These are phyloP conservation scores for Oryza rufipogon DNA, from an alignment of 176 grass and related monocot genomes.

Conservation along the genomic window DNA sequence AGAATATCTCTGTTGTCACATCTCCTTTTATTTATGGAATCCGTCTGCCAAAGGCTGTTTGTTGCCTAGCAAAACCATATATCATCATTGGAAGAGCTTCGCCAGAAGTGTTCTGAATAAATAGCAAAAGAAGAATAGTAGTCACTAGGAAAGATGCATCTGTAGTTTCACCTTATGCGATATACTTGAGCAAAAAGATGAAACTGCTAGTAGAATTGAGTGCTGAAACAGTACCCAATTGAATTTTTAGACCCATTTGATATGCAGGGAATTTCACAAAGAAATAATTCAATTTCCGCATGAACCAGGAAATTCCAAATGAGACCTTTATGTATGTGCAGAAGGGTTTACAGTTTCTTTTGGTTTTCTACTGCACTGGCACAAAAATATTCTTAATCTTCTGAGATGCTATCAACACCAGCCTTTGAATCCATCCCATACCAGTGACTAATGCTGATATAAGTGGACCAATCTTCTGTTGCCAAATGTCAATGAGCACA, in stretches of 20 bases:
- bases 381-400: not conserved
- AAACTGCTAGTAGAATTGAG: slow-evolving; percentile 16
- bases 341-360: slow-evolving; percentile 14
- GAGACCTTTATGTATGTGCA: slow-evolving; percentile 1
- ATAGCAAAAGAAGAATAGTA: slow-evolving; percentile 15
- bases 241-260: not conserved
- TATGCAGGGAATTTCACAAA: not conserved
- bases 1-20: not conserved
- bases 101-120: slow-evolving; percentile 24
- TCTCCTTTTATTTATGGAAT: slow-evolving; percentile 12
- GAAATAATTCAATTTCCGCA: not conserved
- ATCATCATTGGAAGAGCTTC: slow-evolving; percentile 15
- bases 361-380: not conserved
- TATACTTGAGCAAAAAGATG: slow-evolving; percentile 10
- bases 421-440: slow-evolving; percentile 10
- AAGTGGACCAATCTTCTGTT: slow-evolving; percentile 16
- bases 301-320: not conserved
- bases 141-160: slow-evolving; percentile 25
- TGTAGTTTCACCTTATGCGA: not conserved
- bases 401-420: not conserved
- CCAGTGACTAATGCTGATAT: slow-evolving; percentile 4
- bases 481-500: not conserved
- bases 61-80: slow-evolving; percentile 2
- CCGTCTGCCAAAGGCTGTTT: not conserved
- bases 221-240: not conserved